These are phyloP conservation scores for Clarireedia paspali DNA, from an alignment of 2,329 filamentous ascomycete genomes.

Conservation along the genomic window DNA sequence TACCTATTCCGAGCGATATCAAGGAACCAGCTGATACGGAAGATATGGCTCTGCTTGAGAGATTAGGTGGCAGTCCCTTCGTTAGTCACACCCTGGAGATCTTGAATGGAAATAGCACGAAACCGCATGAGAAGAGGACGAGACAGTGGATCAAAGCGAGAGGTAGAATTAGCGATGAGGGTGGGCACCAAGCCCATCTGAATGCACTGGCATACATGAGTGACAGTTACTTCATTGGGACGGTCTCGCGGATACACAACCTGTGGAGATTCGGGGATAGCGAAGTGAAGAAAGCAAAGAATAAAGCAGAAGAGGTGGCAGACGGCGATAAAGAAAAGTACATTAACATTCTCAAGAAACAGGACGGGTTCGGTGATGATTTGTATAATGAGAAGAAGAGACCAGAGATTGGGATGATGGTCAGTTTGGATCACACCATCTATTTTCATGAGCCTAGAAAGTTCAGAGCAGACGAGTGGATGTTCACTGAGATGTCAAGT, in stretches of 20 bases:
- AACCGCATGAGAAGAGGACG: slow-evolving; percentile 59
- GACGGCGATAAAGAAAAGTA: slow-evolving; percentile 41
- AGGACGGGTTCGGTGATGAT: slow-evolving; percentile 32
- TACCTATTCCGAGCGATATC: slow-evolving; percentile 44
- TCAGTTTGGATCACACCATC: slow-evolving; percentile 69
- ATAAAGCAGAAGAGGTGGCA: neutral
- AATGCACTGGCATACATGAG: slow-evolving; percentile 88
- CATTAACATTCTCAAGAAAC: slow-evolving; percentile 33
- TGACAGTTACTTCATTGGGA: slow-evolving; percentile 90
- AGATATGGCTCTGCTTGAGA: slow-evolving; percentile 30
- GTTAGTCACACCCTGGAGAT: slow-evolving; percentile 49
- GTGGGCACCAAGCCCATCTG: slow-evolving; percentile 74
- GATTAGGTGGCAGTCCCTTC: slow-evolving; percentile 40
- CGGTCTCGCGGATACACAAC: slow-evolving; percentile 70
- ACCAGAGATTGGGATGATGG: slow-evolving; percentile 73
- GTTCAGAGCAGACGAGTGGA: slow-evolving; percentile 63
- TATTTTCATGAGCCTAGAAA: slow-evolving; percentile 56
- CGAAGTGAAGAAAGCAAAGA: slow-evolving; percentile 4
- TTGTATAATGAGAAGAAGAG: slow-evolving; percentile 42
- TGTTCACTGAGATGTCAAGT: slow-evolving; percentile 72
- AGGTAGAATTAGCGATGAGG: slow-evolving; percentile 64
- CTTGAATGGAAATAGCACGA: slow-evolving; percentile 40
- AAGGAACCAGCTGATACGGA: slow-evolving; percentile 34
- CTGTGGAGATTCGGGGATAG: slow-evolving; percentile 63
- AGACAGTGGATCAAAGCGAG: slow-evolving; percentile 68